Conservation (phyloP, 768 basidiomycete genomes). For the Boletus rubroflammeus region DNA sequence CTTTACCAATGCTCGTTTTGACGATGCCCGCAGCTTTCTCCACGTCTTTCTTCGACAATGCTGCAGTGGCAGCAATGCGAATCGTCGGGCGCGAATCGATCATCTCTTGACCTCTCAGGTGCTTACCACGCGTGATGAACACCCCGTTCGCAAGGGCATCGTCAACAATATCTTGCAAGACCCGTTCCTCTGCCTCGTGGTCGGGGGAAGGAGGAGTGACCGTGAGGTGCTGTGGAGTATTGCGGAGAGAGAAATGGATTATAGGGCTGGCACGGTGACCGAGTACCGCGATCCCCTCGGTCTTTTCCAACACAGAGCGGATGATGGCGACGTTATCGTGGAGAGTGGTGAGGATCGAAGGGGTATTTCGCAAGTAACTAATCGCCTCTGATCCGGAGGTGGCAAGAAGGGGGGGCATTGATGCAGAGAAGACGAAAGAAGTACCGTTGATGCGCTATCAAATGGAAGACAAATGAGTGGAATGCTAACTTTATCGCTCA, state of each 20-base stretch:
- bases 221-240: slow-evolving; percentile 21
- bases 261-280: slow-evolving; percentile 84
- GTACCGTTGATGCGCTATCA: slow-evolving; percentile 89
- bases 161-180: slow-evolving; percentile 92
- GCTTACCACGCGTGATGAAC: slow-evolving; percentile 78
- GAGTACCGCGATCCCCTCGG: slow-evolving; percentile 79
- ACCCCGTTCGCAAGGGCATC: slow-evolving; percentile 80
- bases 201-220: slow-evolving; percentile 39
- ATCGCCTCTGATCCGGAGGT: slow-evolving; percentile 87
- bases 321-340: slow-evolving; percentile 79
- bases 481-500: background rate
- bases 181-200: slow-evolving; percentile 64
- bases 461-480: background rate
- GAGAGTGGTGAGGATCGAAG: slow-evolving; percentile 69
- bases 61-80: slow-evolving; percentile 75
- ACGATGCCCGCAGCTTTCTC: slow-evolving; percentile 82
- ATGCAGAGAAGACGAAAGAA: slow-evolving; percentile 93
- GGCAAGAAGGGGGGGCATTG: slow-evolving; percentile 86
- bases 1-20: slow-evolving; percentile 71
- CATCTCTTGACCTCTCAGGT: slow-evolving; percentile 80
- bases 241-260: slow-evolving; percentile 74
- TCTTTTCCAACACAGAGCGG: slow-evolving; percentile 74
- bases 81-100: slow-evolving; percentile 81
- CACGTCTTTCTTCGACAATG: slow-evolving; percentile 82
- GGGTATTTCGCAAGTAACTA: slow-evolving; percentile 69